Conservation (phyloP, 2,329 filamentous ascomycete species). For the Fusarium vanettenii region DNA sequence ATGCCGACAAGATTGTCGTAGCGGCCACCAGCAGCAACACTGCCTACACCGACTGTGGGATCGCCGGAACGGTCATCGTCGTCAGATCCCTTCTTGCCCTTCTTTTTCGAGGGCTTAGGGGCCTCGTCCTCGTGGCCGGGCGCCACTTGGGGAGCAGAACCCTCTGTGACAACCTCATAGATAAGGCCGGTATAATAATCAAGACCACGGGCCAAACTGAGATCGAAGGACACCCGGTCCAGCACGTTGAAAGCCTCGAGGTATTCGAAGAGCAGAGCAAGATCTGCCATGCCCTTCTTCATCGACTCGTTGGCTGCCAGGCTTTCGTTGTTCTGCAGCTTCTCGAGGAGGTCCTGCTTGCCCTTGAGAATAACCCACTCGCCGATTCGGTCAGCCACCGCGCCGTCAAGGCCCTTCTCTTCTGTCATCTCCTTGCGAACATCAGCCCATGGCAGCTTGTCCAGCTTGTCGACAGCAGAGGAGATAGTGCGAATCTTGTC, state of each 20-base stretch:
- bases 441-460: slow-evolving; percentile 91
- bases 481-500: slow-evolving; percentile 92
- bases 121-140: slow-evolving; percentile 49
- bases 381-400: slow-evolving; percentile 88
- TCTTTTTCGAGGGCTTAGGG: slow-evolving; percentile 57
- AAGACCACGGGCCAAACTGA: slow-evolving; percentile 89
- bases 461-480: slow-evolving; percentile 94
- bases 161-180: slow-evolving; percentile 88
- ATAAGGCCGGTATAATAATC: slow-evolving; percentile 94
- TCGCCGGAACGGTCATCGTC: slow-evolving; percentile 79
- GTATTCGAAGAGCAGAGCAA: slow-evolving; percentile 84
- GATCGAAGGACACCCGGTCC: slow-evolving; percentile 85
- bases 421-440: slow-evolving; percentile 94
- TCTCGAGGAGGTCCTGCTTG: slow-evolving; percentile 77
- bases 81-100: slow-evolving; percentile 64
- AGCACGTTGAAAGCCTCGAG: slow-evolving; percentile 80
- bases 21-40: slow-evolving; percentile 87
- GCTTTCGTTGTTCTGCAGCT: slow-evolving; percentile 74
- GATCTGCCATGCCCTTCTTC: slow-evolving; percentile 83
- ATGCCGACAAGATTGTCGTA: slow-evolving; percentile 96
- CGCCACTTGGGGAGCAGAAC: slow-evolving; percentile 69
- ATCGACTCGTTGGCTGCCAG: slow-evolving; percentile 79
- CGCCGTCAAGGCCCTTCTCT: slow-evolving; percentile 83
- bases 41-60: slow-evolving; percentile 85
- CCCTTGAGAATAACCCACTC: slow-evolving; percentile 85